A percentile compares a stretch with the other conserved stretches of the same genome.
Conservation (phyloP, 2,329 filamentous ascomycete species). For the Dothideomycetidae sp. region DNA sequence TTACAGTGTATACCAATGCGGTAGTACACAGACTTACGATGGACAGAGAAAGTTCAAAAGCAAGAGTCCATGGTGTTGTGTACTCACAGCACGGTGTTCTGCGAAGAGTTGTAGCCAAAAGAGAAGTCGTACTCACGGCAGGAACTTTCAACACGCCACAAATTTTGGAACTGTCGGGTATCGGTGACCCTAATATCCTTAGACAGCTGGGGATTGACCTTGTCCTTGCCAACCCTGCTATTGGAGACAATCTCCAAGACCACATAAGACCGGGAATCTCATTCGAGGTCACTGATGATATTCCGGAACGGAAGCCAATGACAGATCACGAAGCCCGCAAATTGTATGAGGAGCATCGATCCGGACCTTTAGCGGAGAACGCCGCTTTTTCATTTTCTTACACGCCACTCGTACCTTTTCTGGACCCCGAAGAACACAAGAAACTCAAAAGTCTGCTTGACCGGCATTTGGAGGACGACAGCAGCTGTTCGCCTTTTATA, state of each 20-base stretch:
- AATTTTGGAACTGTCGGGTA: constrained; percentile 45
- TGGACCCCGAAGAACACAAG: too few species aligned
- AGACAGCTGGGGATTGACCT: constrained; percentile 26
- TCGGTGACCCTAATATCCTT: constrained; percentile 32
- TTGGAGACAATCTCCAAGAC: constrained; percentile 38
- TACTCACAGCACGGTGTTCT: constrained; percentile 1
- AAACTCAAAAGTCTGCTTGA: too few species aligned
- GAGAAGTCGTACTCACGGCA: constrained; percentile 44
- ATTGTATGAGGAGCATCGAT: too few species aligned
- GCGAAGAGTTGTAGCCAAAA: constrained; percentile 9
- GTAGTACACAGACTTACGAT: constrained; percentile 13
- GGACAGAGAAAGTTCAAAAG: constrained; percentile 4
- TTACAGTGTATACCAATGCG: constrained; percentile 11
- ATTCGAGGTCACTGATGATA: constrained; percentile 17
- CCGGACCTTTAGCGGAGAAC: too few species aligned
- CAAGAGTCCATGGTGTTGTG: constrained; percentile 7
- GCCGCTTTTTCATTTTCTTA: too few species aligned
- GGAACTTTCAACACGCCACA: constrained; percentile 44
- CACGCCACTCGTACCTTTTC: too few species aligned
- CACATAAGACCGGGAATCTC: constrained; percentile 19
- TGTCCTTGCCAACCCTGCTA: constrained; percentile 26
- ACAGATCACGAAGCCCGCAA: constrained; percentile 6
- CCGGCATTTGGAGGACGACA: too few species aligned
- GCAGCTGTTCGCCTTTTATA: too few species aligned
- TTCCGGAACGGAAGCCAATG: constrained; percentile 10